A percentile compares a stretch with the other conserved stretches of the same genome.
Evolutionary conservation across 768 basidiomycete genomes (phyloP).

Genomic region (Mycena capillaripes): DNA sequence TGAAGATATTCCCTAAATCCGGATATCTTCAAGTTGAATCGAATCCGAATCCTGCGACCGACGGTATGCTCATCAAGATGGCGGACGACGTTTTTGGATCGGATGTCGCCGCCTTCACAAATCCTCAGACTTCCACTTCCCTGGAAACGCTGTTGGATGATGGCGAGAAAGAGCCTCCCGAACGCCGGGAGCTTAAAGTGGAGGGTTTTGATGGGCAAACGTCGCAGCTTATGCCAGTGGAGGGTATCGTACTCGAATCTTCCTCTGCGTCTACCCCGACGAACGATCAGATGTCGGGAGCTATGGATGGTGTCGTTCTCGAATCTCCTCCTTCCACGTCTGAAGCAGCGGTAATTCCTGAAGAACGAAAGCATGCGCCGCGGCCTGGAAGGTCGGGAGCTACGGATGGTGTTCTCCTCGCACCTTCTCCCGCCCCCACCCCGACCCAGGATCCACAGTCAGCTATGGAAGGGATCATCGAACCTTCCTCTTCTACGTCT

Average conservation of each 20-base stretch:
- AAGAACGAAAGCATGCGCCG: too few species aligned
- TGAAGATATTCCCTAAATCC: conserved; percentile 23
- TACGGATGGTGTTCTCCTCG: too few species aligned
- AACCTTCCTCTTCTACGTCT: too few species aligned
- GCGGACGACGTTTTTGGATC: conserved; percentile 8
- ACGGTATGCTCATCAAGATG: not conserved
- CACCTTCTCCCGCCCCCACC: too few species aligned
- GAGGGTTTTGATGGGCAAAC: not conserved
- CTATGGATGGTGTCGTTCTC: too few species aligned
- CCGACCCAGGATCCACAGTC: too few species aligned
- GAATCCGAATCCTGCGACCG: not conserved
- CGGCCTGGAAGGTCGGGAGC: too few species aligned
- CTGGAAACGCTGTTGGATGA: not conserved
- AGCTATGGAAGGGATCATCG: too few species aligned
- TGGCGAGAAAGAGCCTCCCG: not conserved
- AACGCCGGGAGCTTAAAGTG: conserved; percentile 3
- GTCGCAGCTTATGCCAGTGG: not conserved
- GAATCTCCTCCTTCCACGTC: too few species aligned
- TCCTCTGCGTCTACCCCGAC: not conserved
- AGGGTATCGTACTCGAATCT: not conserved
- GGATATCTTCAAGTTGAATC: not conserved
- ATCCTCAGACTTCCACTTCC: not conserved
- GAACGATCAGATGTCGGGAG: too few species aligned
- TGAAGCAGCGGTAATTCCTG: too few species aligned
- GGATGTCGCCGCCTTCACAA: too few species aligned